These are phyloP conservation scores for Dalbergia cultrata DNA, from an alignment of 306 rosid species.

Conservation along the genomic window DNA sequence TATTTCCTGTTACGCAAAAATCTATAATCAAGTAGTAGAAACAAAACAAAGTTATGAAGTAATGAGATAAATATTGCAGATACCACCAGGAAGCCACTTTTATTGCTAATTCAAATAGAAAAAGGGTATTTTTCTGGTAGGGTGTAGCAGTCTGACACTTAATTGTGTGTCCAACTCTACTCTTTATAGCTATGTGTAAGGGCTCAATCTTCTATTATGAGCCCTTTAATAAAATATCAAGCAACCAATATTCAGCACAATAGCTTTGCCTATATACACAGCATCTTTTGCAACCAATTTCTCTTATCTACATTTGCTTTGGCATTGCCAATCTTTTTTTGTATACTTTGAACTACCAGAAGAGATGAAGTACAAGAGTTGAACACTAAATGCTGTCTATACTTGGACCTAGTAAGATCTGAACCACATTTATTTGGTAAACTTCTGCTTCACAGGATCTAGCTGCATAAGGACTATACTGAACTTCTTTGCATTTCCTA, in stretches of 20 bases:
- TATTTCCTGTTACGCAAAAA: background rate
- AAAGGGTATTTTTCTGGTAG: slow-evolving; percentile 31
- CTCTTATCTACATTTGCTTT: slow-evolving; percentile 57
- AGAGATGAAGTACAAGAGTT: slow-evolving; percentile 29
- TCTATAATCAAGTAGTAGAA: background rate
- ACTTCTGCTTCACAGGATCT: slow-evolving; percentile 46
- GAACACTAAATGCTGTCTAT: slow-evolving; percentile 36
- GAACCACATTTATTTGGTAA: slow-evolving; percentile 50
- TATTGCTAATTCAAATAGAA: slow-evolving; percentile 32
- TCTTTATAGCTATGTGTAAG: slow-evolving; percentile 30
- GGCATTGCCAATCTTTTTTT: slow-evolving; percentile 40
- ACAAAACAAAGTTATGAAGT: background rate
- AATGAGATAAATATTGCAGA: background rate
- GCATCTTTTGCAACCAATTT: slow-evolving; percentile 51
- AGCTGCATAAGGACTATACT: slow-evolving; percentile 55
- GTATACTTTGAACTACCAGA: slow-evolving; percentile 36
- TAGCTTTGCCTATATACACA: slow-evolving; percentile 55
- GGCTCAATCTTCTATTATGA: slow-evolving; percentile 48
- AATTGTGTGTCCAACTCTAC: slow-evolving; percentile 22
- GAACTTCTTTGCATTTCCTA: slow-evolving; percentile 57
- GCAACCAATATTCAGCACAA: slow-evolving; percentile 43
- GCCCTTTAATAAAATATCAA: slow-evolving; percentile 53
- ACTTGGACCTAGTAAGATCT: slow-evolving; percentile 34
- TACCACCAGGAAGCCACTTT: background rate
- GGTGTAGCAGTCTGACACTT: slow-evolving; percentile 38